phyloP scores from a whole-genome alignment of 495 filamentous ascomycete species.

The Astrothelium macrocarpum region DNA sequence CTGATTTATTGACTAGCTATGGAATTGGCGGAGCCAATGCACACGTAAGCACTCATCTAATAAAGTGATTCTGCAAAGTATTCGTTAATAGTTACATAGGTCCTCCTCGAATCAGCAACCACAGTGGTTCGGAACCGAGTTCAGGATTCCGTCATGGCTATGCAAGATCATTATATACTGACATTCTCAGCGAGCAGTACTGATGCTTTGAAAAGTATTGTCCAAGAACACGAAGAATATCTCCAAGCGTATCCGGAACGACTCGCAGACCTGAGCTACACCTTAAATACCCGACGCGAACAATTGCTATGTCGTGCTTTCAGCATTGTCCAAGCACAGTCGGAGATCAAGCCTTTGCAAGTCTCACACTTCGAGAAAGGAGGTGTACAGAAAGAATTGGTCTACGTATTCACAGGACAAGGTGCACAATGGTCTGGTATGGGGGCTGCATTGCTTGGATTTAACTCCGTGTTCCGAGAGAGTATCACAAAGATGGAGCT shows the following conservation, averaged over 20 bases:
- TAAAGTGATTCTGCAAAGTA: background rate
- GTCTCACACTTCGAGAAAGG: background rate
- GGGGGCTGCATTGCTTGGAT: constrained; percentile 18
- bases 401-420: constrained; percentile 38
- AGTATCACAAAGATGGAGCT: background rate
- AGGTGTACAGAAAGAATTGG: background rate
- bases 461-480: background rate
- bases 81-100: background rate
- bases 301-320: constrained; percentile 25
- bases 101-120: background rate
- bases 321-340: background rate
- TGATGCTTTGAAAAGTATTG: background rate
- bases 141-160: background rate
- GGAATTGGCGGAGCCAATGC: background rate
- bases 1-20: background rate
- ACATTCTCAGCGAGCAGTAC: background rate
- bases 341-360: background rate
- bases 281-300: constrained; percentile 22
- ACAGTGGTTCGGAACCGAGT: background rate
- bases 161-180: background rate
- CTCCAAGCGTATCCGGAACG: constrained; percentile 9
- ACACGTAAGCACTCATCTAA: background rate
- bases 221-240: constrained; percentile 13
- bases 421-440: constrained; percentile 39
- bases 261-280: constrained; percentile 25